Evolutionary conservation across 257 asterid species (phyloP).

Genomic region (Solanum arcanum): DNA sequence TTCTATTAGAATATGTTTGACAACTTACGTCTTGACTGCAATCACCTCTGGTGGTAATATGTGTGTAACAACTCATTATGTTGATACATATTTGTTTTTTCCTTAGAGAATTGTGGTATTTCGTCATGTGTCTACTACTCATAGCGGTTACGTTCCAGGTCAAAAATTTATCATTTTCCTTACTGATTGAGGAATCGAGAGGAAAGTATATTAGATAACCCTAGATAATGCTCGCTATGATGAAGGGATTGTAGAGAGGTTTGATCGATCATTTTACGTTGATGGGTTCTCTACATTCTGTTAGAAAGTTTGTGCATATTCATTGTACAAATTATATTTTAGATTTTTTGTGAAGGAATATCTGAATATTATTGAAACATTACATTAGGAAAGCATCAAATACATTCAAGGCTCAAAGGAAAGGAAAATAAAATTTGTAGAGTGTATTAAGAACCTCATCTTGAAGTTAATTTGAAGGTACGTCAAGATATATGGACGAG

Average conservation of each 20-base stretch:
- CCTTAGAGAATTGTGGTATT: background rate
- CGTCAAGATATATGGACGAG: too few relatives aligned
- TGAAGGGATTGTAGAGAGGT: background rate
- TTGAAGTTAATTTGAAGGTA: background rate
- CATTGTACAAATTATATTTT: too few relatives aligned
- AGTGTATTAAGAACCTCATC: too few relatives aligned
- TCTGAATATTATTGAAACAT: too few relatives aligned
- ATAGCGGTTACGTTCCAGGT: background rate
- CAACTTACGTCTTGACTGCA: background rate
- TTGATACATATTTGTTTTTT: background rate
- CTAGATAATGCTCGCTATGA: background rate
- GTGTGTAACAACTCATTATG: background rate
- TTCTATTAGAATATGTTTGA: background rate
- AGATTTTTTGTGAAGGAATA: too few relatives aligned
- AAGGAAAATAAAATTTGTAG: background rate
- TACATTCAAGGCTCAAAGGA: background rate
- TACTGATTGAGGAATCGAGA: too few relatives aligned
- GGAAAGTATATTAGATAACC: background rate
- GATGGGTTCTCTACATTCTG: background rate
- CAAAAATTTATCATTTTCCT: background rate
- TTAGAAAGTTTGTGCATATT: too few relatives aligned
- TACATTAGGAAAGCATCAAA: too few relatives aligned
- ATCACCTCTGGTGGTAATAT: background rate
- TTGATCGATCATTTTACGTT: background rate
- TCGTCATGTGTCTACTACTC: background rate